Evolutionary conservation across 306 rosid species (phyloP), one percentile per base, ranked within the genome.

Genomic region (Notholithocarpus densiflorus): DNA sequence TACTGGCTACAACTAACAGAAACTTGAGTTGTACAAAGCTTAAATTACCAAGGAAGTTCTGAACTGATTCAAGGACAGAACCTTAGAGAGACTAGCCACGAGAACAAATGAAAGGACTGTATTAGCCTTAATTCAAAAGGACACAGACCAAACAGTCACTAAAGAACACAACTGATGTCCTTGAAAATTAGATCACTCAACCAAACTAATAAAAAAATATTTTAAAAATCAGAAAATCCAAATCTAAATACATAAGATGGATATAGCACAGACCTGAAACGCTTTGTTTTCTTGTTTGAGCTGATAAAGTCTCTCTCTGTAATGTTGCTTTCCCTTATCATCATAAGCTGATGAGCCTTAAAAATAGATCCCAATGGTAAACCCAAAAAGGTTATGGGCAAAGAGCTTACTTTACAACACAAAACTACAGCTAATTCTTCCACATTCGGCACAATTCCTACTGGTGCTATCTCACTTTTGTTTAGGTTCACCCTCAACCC

Each of bases 221-320:
- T 7, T 34, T 37, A 37, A 37, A 37, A 37, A 37, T 1, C 43
- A 37, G 43, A 37, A 37, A 37, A 37, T 1, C 12, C 2, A 7
- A 11, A n/a, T 52, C 72, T 20, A 26, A 43, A 52, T 26, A 51
- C 12, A 55, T 6, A 0, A 37, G 2, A 37, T 37, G 43, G 43
- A 37, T 37, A 37, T 37, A 37, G 43, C 43, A 75, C 60, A 1
- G 27, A 92, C 98, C 98, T 91, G 86, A 76, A 85, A 87, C 20
- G 91, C 89, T 60, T 84, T 66, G 31, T 96, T 91, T 21, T 87
- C 76, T 53, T 68, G 76, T 76, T 91, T 91, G 51, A 93, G 94
- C 70, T 90, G 79, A n/a, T 73, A 89, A 82, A 90, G 77, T 84
- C 87, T 84, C 60, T 77, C 88, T 56, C 78, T 79, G 56, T 77